Conservation (phyloP, 768 basidiomycete species). For the Termitomyces bulborhizus region DNA sequence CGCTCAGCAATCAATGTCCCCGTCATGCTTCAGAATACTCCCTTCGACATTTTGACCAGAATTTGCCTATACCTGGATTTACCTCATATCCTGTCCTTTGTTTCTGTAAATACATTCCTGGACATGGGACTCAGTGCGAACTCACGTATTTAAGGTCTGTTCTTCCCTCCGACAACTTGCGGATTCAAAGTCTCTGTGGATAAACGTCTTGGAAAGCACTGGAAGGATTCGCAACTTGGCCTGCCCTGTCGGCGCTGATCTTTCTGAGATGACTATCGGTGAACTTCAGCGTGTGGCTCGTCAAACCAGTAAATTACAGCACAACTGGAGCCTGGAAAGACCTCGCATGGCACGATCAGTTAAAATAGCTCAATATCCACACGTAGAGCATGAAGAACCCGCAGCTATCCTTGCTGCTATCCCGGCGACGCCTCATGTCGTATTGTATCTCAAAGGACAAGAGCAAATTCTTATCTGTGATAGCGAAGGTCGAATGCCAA, state of each 20-base stretch:
- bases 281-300: not conserved
- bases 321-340: not conserved
- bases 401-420: not conserved
- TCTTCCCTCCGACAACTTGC: constrained; percentile 7
- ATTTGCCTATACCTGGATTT: constrained; percentile 7
- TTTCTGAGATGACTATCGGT: not conserved
- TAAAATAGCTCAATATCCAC: not conserved
- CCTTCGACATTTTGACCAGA: constrained; percentile 5
- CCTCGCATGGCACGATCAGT: not conserved
- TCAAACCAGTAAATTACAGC: not conserved
- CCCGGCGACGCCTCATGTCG: not conserved
- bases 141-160: constrained; percentile 7
- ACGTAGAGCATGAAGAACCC: not conserved
- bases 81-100: constrained; percentile 7
- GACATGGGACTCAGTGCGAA: too few species aligned
- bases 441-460: not conserved
- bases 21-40: constrained; percentile 1
- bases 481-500: not conserved
- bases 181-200: constrained; percentile 2
- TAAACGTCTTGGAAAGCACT: not conserved
- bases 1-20: too few species aligned
- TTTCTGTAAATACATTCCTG: constrained; percentile 1
- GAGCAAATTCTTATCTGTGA: not conserved
- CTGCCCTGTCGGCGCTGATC: not conserved
- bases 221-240: not conserved